Percentiles rank a stretch among this genome's conserved stretches.
Conservation (phyloP, 2,329 filamentous ascomycete species). For the Talaromyces sp. region DNA sequence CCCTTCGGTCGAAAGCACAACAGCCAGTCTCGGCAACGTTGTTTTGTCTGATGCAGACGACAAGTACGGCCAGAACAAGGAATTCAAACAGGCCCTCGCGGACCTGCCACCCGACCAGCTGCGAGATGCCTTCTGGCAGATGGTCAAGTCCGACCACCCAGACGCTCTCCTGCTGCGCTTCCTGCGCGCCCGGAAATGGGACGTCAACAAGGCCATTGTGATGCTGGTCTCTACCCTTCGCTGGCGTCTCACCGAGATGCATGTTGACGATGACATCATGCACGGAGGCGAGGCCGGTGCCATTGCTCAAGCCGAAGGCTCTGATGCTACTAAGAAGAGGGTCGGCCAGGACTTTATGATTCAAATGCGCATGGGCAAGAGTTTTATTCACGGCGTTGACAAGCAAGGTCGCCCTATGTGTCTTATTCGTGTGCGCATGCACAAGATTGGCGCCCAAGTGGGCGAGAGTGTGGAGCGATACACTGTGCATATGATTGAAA, state of each 20-base stretch:
- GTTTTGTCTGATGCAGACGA: conserved; percentile 59
- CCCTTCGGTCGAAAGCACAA: conserved; percentile 35
- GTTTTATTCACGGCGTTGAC: conserved; percentile 82
- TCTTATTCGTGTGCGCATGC: conserved; percentile 74
- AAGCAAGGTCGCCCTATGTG: conserved; percentile 81
- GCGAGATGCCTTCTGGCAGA: conserved; percentile 76
- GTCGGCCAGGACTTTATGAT: conserved; percentile 69
- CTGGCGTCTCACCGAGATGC: conserved; percentile 78
- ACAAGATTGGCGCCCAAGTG: conserved; percentile 74
- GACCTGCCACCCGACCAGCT: conserved; percentile 72
- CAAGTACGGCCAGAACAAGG: conserved; percentile 86
- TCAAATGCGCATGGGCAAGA: conserved; percentile 86
- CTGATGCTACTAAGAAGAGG: conserved; percentile 59
- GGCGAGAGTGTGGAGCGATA: conserved; percentile 78
- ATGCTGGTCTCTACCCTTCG: conserved; percentile 94
- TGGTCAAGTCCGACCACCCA: conserved; percentile 93
- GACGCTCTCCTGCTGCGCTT: conserved; percentile 79
- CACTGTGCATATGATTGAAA: conserved; percentile 93
- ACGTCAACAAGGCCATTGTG: conserved; percentile 82
- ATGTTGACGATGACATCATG: conserved; percentile 87
- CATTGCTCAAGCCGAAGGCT: conserved; percentile 53
- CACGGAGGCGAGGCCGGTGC: conserved; percentile 65
- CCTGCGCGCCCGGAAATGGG: conserved; percentile 88
- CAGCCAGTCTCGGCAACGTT: conserved; percentile 29
- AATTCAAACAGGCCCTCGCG: conserved; percentile 75